Conservation (phyloP, 2,329 filamentous ascomycete species). For the Fusarium dimerum region DNA sequence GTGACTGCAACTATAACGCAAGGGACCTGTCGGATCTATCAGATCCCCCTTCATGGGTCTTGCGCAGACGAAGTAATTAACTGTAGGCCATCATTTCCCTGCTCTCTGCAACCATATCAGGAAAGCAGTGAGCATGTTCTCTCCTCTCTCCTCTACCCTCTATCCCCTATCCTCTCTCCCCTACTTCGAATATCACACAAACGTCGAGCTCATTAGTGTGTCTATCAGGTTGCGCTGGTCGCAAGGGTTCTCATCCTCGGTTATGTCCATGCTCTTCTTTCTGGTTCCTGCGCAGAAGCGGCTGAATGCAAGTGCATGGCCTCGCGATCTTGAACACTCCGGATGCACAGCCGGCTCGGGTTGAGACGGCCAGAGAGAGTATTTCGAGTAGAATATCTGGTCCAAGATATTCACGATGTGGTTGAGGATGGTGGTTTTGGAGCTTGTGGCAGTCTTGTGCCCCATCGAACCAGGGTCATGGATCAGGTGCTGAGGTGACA, state of each 20-base stretch:
- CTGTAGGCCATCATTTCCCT: too few relatives aligned
- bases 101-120: neutral
- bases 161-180: too few relatives aligned
- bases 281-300: constrained; percentile 6
- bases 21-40: constrained; percentile 15
- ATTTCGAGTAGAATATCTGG: constrained; percentile 12
- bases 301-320: too few relatives aligned
- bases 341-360: too few relatives aligned
- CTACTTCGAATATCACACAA: too few relatives aligned
- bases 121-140: too few relatives aligned
- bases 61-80: constrained; percentile 3
- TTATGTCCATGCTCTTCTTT: constrained; percentile 4
- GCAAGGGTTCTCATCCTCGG: neutral
- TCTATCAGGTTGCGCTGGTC: too few relatives aligned
- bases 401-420: constrained; percentile 19
- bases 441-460: constrained; percentile 27
- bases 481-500: constrained; percentile 25
- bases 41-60: too few relatives aligned
- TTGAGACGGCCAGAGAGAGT: constrained; percentile 5
- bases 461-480: constrained; percentile 25
- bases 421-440: constrained; percentile 21
- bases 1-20: constrained; percentile 15
- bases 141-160: neutral
- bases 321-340: constrained; percentile 1
- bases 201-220: too few relatives aligned